Evolutionary conservation across 2,329 filamentous ascomycete genomes (phyloP), one percentile per base, ranked within the genome.

Genomic region (Penicillium brevicompactum): DNA sequence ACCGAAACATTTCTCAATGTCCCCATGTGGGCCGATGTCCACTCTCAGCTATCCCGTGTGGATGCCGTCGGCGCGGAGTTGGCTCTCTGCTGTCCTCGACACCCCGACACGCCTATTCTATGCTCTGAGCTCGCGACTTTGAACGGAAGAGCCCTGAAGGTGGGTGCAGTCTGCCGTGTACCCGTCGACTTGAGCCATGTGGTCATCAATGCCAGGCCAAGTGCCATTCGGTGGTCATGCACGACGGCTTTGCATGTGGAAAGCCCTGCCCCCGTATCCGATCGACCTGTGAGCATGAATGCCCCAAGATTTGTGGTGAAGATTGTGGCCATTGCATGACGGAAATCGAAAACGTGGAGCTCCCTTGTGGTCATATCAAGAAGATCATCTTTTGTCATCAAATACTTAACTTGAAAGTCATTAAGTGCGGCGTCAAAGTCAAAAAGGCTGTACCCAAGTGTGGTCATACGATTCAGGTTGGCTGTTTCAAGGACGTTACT

Each of bases 251-350:
- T 38, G 40, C 37, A 4, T 61, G 50, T 5, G 8, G 31, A 1
- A 55, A 59, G 10, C 56, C 56, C 52, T 61, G 56, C 21, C 41
- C 45, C 6, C 50, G 58, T 10, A 47, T 55, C 14, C 56, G 56
- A 46, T 18, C 11, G 16, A 53, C 41, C 27, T 61, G 48, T 49
- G 5, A 46, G 0, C 53, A 61, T 11, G 30, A 16, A 46, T 60
- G 55, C 8, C 52, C 55, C 1, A 58, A 50, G 46, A 30, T 56
- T 13, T 60, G 49, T 37, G 52, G 58, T 51, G 37, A 54, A 30
- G 21, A 46, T 11, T 60, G 52, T 51, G 47, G 52, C 5, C 47
- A 7, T 54, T 58, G 46, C 37, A 14, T 58, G 40, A 7, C 14
- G 3, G 44, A 49, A n/a, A 50, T 56, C n/a, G 9, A 30, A 7